Conservation (phyloP, 225 moss, liverwort and hornwort species). For the Rhytidiadelphus loreus region DNA sequence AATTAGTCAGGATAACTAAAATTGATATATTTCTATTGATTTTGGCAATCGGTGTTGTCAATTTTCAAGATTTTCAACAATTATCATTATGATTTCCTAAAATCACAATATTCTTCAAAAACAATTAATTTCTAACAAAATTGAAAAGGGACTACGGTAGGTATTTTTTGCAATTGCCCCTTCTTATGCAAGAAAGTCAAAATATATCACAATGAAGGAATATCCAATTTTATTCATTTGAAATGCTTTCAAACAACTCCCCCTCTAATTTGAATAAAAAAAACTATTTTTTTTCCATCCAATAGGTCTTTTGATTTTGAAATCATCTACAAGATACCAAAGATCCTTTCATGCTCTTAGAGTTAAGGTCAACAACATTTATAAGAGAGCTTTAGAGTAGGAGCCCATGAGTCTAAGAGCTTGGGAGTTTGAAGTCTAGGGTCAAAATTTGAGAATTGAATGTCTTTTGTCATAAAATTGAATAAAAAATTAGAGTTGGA, state of each 20-base stretch:
- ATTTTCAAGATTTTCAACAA: no score
- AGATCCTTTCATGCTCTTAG: rapidly evolving
- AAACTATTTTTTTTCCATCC: background rate
- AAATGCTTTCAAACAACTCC: no score
- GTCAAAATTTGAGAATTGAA: background rate
- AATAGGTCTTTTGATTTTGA: background rate
- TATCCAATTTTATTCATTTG: background rate
- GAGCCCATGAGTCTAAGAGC: rapidly evolving
- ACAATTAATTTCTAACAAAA: no score
- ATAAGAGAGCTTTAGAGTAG: background rate
- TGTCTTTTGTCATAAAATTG: background rate
- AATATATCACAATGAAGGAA: background rate
- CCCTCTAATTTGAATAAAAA: background rate
- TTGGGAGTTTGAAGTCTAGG: background rate
- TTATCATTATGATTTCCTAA: no score
- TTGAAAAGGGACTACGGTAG: no score
- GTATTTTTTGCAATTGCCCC: background rate
- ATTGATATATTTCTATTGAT: no score
- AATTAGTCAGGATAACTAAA: no score
- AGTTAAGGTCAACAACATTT: background rate
- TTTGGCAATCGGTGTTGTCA: no score
- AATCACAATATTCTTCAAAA: no score
- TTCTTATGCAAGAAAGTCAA: background rate
- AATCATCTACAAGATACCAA: background rate
- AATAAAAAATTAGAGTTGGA: background rate